phyloP scores from a whole-genome alignment of 1,284 basidiomycete genomes.

The Thelephora terrestris region DNA sequence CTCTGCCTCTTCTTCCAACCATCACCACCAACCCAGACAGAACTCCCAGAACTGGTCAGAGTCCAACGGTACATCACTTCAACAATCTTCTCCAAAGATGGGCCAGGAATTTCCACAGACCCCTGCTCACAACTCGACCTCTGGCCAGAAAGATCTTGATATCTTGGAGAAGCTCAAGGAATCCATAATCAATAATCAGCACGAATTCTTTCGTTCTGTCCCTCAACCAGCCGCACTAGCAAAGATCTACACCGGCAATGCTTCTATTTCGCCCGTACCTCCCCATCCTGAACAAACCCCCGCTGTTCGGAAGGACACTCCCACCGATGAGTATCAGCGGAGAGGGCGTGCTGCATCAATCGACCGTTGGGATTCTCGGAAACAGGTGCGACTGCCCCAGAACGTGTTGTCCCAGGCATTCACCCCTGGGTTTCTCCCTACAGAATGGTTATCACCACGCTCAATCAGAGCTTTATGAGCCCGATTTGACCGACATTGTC shows the following conservation, averaged over 20 bases:
- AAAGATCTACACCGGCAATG: constrained; percentile 43
- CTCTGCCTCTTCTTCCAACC: constrained; percentile 12
- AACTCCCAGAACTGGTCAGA: constrained; percentile 14
- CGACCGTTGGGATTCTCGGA: too few species aligned
- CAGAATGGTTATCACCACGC: not conserved
- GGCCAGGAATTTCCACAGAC: constrained; percentile 3
- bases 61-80: constrained; percentile 9
- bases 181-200: constrained; percentile 58
- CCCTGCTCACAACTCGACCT: constrained; percentile 12
- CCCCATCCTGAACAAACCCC: constrained; percentile 34
- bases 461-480: too few species aligned
- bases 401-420: constrained; percentile 3
- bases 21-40: constrained; percentile 18
- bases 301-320: not conserved
- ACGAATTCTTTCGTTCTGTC: constrained; percentile 53
- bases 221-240: constrained; percentile 56
- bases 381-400: too few species aligned
- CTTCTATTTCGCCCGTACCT: constrained; percentile 20
- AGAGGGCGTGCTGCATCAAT: not conserved
- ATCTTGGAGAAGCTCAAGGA: constrained; percentile 62
- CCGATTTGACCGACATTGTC: too few species aligned
- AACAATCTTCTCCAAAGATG: constrained; percentile 1
- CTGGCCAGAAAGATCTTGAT: constrained; percentile 49
- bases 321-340: not conserved
- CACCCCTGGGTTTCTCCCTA: constrained; percentile 1